These are phyloP conservation scores for Periconia sp. DNA, from an alignment of 2,329 filamentous ascomycete species.

Conservation along the genomic window DNA sequence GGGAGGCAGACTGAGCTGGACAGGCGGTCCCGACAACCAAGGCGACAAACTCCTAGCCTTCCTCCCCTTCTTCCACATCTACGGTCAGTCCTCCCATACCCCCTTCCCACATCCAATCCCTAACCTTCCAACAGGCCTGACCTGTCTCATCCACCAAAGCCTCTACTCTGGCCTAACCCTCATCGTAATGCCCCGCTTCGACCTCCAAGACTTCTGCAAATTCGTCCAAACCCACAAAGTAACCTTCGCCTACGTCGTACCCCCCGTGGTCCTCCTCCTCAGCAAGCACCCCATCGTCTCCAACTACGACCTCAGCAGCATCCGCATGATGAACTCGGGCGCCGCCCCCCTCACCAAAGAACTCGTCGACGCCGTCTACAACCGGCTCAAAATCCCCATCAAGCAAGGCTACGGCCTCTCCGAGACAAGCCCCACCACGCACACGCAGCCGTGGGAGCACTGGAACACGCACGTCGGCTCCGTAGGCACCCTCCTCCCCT, in stretches of 20 bases:
- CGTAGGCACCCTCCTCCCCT: slow-evolving; percentile 75
- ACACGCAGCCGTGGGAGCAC: slow-evolving; percentile 71
- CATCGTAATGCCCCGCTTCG: slow-evolving; percentile 77
- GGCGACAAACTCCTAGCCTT: slow-evolving; percentile 77
- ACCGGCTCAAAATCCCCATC: slow-evolving; percentile 73
- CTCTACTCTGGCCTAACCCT: slow-evolving; percentile 67
- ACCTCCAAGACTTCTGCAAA: slow-evolving; percentile 75
- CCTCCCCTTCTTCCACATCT: slow-evolving; percentile 89
- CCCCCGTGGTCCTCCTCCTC: slow-evolving; percentile 78
- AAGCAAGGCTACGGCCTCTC: slow-evolving; percentile 93
- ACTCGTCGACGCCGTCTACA: slow-evolving; percentile 74
- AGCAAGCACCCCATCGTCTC: slow-evolving; percentile 76
- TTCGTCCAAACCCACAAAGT: slow-evolving; percentile 74
- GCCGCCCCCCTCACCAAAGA: slow-evolving; percentile 83
- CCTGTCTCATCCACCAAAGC: slow-evolving; percentile 69
- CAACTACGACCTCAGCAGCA: slow-evolving; percentile 76
- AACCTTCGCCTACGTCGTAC: slow-evolving; percentile 80
- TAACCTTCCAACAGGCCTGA: slow-evolving; percentile 57
- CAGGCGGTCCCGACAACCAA: slow-evolving; percentile 61
- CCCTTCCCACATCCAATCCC: not conserved
- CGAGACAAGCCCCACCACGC: slow-evolving; percentile 80
- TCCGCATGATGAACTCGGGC: slow-evolving; percentile 85
- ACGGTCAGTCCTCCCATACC: slow-evolving; percentile 60
- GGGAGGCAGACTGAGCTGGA: slow-evolving; percentile 57
- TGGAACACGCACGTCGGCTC: slow-evolving; percentile 78